Percentiles rank a stretch among this genome's conserved stretches.
phyloP scores from a whole-genome alignment of 108 stramenopile genomes.

The Nitzschia sp. region DNA sequence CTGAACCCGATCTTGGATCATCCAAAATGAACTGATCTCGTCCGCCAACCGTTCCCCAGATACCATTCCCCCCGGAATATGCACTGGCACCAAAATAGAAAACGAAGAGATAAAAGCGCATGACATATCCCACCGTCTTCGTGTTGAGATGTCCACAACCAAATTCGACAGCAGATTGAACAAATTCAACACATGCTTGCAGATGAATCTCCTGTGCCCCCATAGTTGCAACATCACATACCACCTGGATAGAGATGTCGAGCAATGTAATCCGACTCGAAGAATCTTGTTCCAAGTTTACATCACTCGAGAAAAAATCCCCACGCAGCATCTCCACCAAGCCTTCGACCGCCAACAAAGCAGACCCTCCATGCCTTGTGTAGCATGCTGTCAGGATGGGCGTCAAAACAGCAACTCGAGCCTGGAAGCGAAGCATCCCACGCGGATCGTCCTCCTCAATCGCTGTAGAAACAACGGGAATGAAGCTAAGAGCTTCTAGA shows the following conservation, averaged over 20 bases:
- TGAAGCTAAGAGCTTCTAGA: slow-evolving; percentile 71
- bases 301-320: slow-evolving; percentile 68
- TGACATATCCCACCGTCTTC: slow-evolving; percentile 75
- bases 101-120: slow-evolving; percentile 81
- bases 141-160: slow-evolving; percentile 70
- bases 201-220: slow-evolving; percentile 74
- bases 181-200: slow-evolving; percentile 78
- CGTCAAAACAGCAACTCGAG: slow-evolving; percentile 59
- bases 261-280: slow-evolving; percentile 64
- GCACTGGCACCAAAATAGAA: slow-evolving; percentile 83
- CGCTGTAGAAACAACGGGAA: slow-evolving; percentile 55
- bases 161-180: slow-evolving; percentile 52
- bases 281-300: slow-evolving; percentile 42
- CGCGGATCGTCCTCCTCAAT: slow-evolving; percentile 5
- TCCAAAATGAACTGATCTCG: slow-evolving; percentile 30
- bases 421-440: slow-evolving; percentile 35
- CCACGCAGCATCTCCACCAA: slow-evolving; percentile 62
- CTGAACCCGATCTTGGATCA: slow-evolving; percentile 10
- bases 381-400: slow-evolving; percentile 89
- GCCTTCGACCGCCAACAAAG: slow-evolving; percentile 80
- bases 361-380: slow-evolving; percentile 81
- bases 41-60: slow-evolving; percentile 27
- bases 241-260: slow-evolving; percentile 78
- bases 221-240: slow-evolving; percentile 83
- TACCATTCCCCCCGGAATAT: slow-evolving; percentile 34